These are phyloP conservation scores for Globisporangium solare DNA, from an alignment of 352 stramenopile genomes.

Conservation along the genomic window DNA sequence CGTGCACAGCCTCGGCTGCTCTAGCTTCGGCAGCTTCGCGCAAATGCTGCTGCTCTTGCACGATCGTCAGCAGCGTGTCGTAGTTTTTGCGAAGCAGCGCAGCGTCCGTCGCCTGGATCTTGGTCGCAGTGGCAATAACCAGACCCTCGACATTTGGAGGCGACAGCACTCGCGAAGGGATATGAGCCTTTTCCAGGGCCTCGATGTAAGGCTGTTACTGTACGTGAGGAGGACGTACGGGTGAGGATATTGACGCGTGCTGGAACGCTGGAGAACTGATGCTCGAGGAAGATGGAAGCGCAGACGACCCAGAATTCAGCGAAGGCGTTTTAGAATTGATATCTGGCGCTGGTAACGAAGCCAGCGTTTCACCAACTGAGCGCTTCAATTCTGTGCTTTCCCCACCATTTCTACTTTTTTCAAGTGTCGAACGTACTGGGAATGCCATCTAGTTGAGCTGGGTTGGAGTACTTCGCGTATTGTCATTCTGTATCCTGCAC, in stretches of 20 bases:
- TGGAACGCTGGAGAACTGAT: background rate
- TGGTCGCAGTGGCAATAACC: conserved; percentile 38
- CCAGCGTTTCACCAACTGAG: too few relatives aligned
- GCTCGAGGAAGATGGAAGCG: background rate
- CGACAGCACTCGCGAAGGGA: conserved; percentile 25
- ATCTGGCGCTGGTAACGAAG: too few relatives aligned
- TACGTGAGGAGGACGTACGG: background rate
- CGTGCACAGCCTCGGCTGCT: conserved; percentile 37
- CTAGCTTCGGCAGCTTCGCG: conserved; percentile 46
- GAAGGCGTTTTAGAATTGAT: too few relatives aligned
- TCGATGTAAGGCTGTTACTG: background rate
- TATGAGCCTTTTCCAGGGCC: conserved; percentile 14
- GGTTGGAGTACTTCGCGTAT: too few relatives aligned
- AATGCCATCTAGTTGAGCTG: too few relatives aligned
- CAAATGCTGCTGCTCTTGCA: conserved; percentile 65
- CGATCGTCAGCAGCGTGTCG: conserved; percentile 65
- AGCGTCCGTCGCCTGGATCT: conserved; percentile 56
- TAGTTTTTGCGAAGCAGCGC: conserved; percentile 74
- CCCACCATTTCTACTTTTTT: too few relatives aligned
- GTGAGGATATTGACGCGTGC: background rate
- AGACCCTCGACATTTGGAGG: conserved; percentile 53
- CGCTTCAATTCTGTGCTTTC: too few relatives aligned
- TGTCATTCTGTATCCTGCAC: too few relatives aligned
- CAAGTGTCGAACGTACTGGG: too few relatives aligned
- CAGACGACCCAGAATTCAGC: background rate